Percentiles rank a stretch among this genome's conserved stretches.
These are phyloP conservation scores for Seiridium unicorne DNA, from an alignment of 2,329 filamentous ascomycete genomes.

Conservation along the genomic window DNA sequence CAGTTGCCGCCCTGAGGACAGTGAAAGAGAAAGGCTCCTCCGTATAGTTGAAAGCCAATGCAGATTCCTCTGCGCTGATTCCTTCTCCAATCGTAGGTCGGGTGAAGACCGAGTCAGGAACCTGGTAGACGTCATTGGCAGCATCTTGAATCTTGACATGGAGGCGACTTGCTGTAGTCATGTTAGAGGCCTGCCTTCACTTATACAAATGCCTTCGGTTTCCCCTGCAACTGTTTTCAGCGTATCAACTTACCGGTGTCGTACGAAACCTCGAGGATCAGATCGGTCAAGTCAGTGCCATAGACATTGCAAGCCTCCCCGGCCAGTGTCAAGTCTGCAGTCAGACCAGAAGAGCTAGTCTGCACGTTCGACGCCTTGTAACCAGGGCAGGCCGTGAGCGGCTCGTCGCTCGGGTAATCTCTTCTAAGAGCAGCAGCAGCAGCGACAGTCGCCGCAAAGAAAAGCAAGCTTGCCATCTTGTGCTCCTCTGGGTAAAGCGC, in stretches of 20 bases:
- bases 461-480: conserved; percentile 24
- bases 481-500: neutral
- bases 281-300: conserved; percentile 62
- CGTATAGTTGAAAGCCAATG: conserved; percentile 31
- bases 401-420: conserved; percentile 22
- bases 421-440: conserved; percentile 21
- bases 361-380: conserved; percentile 59
- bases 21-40: conserved; percentile 39
- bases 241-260: conserved; percentile 44
- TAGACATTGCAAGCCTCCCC: conserved; percentile 67
- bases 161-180: conserved; percentile 57
- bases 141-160: conserved; percentile 74
- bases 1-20: conserved; percentile 33
- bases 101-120: conserved; percentile 67
- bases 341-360: conserved; percentile 49
- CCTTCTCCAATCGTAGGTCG: conserved; percentile 42
- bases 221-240: too few relatives aligned
- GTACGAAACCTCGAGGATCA: conserved; percentile 64
- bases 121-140: conserved; percentile 69
- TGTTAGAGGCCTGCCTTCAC: neutral
- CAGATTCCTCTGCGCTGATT: conserved; percentile 15
- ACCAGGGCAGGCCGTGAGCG: conserved; percentile 51
- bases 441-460: conserved; percentile 23
- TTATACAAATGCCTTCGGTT: neutral
- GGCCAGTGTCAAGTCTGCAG: conserved; percentile 62